A percentile compares a stretch with the other conserved stretches of the same genome.
These are phyloP conservation scores for Fusarium decemcellulare DNA, from an alignment of 2,329 filamentous ascomycete genomes.

Conservation along the genomic window DNA sequence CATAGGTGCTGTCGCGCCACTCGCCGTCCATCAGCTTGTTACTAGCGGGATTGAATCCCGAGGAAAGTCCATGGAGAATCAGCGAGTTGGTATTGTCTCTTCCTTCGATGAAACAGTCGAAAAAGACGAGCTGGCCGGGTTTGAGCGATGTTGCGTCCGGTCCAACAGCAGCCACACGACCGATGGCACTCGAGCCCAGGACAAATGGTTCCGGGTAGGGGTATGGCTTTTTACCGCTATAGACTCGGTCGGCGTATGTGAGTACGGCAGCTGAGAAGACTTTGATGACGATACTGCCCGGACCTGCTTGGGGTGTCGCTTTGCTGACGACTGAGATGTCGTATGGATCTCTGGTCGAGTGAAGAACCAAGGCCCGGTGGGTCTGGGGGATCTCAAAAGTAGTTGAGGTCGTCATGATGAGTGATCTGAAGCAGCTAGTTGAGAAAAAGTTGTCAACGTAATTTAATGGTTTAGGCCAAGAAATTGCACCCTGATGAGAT, in stretches of 20 bases:
- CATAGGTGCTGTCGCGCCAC: constrained; percentile 6
- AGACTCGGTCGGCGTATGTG: constrained; percentile 9
- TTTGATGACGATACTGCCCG: neutral
- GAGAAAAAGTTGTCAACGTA: no score
- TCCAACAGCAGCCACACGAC: neutral
- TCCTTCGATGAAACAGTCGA: constrained; percentile 9
- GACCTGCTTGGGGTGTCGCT: neutral
- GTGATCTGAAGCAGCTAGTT: no score
- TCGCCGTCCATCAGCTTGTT: constrained; percentile 2
- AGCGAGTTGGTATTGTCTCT: neutral
- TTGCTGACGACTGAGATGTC: constrained; percentile 1
- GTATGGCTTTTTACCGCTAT: neutral
- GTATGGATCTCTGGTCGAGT: constrained; percentile 2
- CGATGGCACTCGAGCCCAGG: constrained; percentile 6
- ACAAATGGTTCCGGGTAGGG: constrained; percentile 12
- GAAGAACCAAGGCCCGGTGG: neutral
- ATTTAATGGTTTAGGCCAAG: no score
- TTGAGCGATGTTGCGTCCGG: constrained; percentile 1
- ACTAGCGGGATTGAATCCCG: neutral
- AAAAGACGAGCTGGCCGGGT: constrained; percentile 2
- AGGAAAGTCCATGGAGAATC: constrained; percentile 7
- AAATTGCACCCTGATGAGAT: no score
- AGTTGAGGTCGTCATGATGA: neutral
- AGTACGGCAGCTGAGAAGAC: constrained; percentile 4
- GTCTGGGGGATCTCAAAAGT: neutral